Percentiles rank a stretch among this genome's conserved stretches.
These are phyloP conservation scores for Leccinum sublutescens DNA, from an alignment of 768 basidiomycete species.

Conservation along the genomic window DNA sequence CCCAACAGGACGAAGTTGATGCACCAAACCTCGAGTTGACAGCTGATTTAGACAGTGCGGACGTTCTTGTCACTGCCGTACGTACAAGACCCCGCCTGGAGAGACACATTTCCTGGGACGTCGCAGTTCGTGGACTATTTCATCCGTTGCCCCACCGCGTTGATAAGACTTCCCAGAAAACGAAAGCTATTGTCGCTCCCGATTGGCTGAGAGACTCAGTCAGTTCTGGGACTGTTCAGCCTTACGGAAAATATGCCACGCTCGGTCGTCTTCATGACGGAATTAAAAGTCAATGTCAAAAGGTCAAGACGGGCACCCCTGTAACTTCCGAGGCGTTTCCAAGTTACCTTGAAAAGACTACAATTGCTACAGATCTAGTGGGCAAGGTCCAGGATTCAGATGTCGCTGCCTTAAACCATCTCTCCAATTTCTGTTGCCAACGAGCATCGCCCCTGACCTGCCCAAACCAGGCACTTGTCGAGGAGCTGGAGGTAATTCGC, in stretches of 20 bases:
- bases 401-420: constrained; percentile 22
- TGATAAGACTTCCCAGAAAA: constrained; percentile 42
- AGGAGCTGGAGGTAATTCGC: constrained; percentile 59
- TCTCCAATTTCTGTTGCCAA: constrained; percentile 53
- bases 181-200: constrained; percentile 67
- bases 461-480: constrained; percentile 60
- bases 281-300: constrained; percentile 45
- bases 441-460: constrained; percentile 67
- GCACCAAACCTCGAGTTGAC: constrained; percentile 36
- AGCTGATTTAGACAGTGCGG: constrained; percentile 45
- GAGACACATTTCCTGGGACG: constrained; percentile 62
- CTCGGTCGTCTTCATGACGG: constrained; percentile 48
- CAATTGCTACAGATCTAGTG: constrained; percentile 22
- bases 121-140: constrained; percentile 50
- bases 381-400: constrained; percentile 13
- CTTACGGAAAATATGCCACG: constrained; percentile 58
- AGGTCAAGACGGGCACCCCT: constrained; percentile 7
- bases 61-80: constrained; percentile 66
- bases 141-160: neutral
- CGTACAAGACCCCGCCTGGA: constrained; percentile 67
- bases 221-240: constrained; percentile 39
- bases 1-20: neutral
- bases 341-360: neutral
- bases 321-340: neutral
- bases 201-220: constrained; percentile 68